Conservation (phyloP, 768 basidiomycete species). For the Pleurotus sapidus region DNA sequence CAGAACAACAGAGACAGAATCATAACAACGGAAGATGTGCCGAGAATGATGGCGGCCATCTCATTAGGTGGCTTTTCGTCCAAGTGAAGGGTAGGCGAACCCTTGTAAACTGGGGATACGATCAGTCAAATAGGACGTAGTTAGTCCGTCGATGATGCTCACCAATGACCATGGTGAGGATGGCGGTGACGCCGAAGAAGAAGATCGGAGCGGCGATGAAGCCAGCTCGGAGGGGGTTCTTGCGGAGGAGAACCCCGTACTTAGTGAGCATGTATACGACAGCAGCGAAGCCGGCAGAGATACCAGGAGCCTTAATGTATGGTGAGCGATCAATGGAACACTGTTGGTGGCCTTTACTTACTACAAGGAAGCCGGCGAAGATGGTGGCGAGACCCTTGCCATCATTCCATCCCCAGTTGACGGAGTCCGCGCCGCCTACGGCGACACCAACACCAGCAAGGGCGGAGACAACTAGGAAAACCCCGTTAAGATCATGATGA, state of each 20-base stretch:
- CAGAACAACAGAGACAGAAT: conserved; percentile 22
- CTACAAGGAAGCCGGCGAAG: conserved; percentile 22
- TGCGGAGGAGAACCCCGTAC: conserved; percentile 20
- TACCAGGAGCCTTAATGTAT: conserved; percentile 12
- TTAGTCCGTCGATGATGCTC: background rate
- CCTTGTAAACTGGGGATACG: conserved; percentile 17
- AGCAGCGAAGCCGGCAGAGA: conserved; percentile 20
- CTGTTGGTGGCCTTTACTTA: background rate
- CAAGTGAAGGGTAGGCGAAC: conserved; percentile 20
- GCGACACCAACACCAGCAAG: conserved; percentile 24
- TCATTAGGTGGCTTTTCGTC: conserved; percentile 11
- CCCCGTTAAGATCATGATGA: background rate
- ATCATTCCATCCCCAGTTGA: conserved; percentile 24
- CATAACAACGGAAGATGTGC: conserved; percentile 17
- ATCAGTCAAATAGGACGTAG: background rate
- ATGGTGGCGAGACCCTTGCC: conserved; percentile 25
- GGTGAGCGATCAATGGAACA: background rate
- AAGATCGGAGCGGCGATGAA: conserved; percentile 22
- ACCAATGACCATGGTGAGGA: conserved; percentile 24
- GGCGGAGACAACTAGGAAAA: conserved; percentile 3
- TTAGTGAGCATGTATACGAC: conserved; percentile 21
- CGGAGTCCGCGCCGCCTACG: conserved; percentile 18
- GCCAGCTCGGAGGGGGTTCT: conserved; percentile 18
- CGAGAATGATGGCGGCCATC: conserved; percentile 20
- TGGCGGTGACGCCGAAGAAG: conserved; percentile 23